A percentile compares a stretch with the other conserved stretches of the same genome.
Conservation (phyloP, 2,329 filamentous ascomycete species). For the Penicillium olsonii region DNA sequence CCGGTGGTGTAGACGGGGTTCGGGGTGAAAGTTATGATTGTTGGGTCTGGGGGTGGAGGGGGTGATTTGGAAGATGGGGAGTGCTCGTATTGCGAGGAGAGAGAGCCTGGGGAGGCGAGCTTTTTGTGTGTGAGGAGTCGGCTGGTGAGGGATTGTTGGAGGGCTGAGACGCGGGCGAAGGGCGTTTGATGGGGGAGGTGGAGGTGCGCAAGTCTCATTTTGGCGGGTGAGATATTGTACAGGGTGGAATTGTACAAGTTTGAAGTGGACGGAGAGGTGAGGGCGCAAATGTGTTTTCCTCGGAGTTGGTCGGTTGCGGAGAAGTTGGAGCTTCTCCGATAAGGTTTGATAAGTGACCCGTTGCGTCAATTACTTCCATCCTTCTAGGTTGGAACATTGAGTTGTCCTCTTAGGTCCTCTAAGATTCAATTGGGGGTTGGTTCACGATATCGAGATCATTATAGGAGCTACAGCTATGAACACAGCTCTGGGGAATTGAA, state of each 20-base stretch:
- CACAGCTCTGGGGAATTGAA: no score
- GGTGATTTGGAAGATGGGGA: constrained; percentile 15
- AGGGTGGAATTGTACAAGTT: background rate
- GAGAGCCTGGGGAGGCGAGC: constrained; percentile 29
- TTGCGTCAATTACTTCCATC: background rate
- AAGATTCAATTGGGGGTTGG: no score
- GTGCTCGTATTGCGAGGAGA: constrained; percentile 23
- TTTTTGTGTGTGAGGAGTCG: constrained; percentile 64
- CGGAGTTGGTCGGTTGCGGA: constrained; percentile 25
- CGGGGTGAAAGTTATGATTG: constrained; percentile 80
- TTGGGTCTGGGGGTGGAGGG: constrained; percentile 61
- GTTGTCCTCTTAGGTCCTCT: no score
- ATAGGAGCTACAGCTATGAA: no score
- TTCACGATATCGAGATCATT: no score
- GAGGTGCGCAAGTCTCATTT: constrained; percentile 62
- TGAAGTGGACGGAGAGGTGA: background rate
- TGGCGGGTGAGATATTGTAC: constrained; percentile 3
- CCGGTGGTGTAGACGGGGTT: constrained; percentile 86
- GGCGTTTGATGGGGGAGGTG: constrained; percentile 57
- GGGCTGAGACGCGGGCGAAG: constrained; percentile 55
- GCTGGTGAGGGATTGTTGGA: constrained; percentile 60
- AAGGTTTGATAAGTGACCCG: constrained; percentile 13
- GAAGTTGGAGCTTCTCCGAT: constrained; percentile 24
- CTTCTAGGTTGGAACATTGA: no score
- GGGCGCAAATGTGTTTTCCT: constrained; percentile 17